phyloP scores from a whole-genome alignment of 2,329 filamentous ascomycete species.

The Alternaria sp. region DNA sequence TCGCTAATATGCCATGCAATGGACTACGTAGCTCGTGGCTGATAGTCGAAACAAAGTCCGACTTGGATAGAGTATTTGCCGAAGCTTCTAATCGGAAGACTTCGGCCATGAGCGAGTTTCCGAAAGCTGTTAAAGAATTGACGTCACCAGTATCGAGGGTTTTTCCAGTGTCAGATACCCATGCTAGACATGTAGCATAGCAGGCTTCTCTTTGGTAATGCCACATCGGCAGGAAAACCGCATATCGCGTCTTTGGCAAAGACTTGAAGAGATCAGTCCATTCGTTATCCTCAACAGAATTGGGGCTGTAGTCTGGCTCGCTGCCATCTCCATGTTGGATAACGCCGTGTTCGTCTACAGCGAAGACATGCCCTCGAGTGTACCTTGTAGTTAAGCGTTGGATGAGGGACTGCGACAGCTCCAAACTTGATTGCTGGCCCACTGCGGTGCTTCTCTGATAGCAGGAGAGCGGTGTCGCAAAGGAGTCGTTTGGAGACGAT shows the following conservation, averaged over 20 bases:
- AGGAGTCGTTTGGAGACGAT: not conserved
- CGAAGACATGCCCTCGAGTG: constrained; percentile 17
- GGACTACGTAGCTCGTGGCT: constrained; percentile 62
- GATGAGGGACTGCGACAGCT: constrained; percentile 13
- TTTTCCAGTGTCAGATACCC: constrained; percentile 25
- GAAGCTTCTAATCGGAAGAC: constrained; percentile 52
- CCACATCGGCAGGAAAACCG: constrained; percentile 36
- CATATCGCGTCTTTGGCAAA: constrained; percentile 14
- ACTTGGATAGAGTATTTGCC: constrained; percentile 52
- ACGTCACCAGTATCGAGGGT: constrained; percentile 22
- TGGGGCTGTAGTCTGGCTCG: not conserved
- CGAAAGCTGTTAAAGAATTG: constrained; percentile 18
- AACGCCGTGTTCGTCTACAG: constrained; percentile 14
- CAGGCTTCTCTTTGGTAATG: constrained; percentile 34
- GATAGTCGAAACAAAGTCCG: constrained; percentile 60
- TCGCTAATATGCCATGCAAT: constrained; percentile 49
- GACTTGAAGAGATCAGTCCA: constrained; percentile 13
- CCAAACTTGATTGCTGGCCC: not conserved
- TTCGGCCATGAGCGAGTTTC: constrained; percentile 51
- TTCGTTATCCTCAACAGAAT: not conserved
- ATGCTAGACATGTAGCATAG: constrained; percentile 27
- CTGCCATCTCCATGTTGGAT: constrained; percentile 2
- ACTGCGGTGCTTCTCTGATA: constrained; percentile 5
- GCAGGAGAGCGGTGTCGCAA: constrained; percentile 8
- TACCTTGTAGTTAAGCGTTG: constrained; percentile 16